Percentiles rank a stretch among this genome's conserved stretches.
Conservation (phyloP, 2,329 filamentous ascomycete species). For the Scortechinia acanthostroma region DNA sequence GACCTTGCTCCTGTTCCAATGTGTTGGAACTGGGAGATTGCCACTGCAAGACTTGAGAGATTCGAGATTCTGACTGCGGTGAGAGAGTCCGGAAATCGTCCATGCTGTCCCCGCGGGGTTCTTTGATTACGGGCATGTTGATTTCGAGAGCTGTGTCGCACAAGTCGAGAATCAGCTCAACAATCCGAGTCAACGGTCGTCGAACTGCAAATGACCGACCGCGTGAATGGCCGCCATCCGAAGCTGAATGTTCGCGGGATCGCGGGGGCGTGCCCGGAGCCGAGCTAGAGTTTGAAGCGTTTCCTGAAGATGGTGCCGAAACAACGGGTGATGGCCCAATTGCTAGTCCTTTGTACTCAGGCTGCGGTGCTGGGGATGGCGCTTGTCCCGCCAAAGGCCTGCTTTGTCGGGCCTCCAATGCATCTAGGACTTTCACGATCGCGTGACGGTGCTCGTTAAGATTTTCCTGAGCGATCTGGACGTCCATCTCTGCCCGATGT, state of each 20-base stretch:
- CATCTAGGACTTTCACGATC: conserved; percentile 91
- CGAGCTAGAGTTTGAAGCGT: conserved; percentile 38
- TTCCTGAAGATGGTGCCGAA: conserved; percentile 65
- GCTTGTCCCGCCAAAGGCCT: conserved; percentile 45
- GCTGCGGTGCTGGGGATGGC: conserved; percentile 24
- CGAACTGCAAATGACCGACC: conserved; percentile 86
- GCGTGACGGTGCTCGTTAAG: conserved; percentile 86
- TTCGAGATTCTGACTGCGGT: conserved; percentile 88
- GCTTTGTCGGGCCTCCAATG: conserved; percentile 72
- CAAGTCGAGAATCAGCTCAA: conserved; percentile 87
- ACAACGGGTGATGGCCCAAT: conserved; percentile 72
- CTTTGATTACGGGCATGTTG: conserved; percentile 87
- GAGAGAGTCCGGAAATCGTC: conserved; percentile 88
- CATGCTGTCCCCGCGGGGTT: conserved; percentile 56
- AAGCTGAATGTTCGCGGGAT: conserved; percentile 65
- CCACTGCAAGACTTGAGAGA: conserved; percentile 92
- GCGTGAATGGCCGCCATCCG: conserved; percentile 71
- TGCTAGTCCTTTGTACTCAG: conserved; percentile 80
- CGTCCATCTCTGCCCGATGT: conserved; percentile 93
- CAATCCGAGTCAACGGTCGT: conserved; percentile 82
- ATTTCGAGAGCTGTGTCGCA: conserved; percentile 95
- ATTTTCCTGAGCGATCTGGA: conserved; percentile 89
- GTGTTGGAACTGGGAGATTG: conserved; percentile 88
- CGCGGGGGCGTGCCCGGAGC: conserved; percentile 38
- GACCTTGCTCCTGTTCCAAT: conserved; percentile 83